These are phyloP conservation scores for Suhomyces tanzawaensis DNA, from an alignment of 805 yeast species.

Conservation along the genomic window DNA sequence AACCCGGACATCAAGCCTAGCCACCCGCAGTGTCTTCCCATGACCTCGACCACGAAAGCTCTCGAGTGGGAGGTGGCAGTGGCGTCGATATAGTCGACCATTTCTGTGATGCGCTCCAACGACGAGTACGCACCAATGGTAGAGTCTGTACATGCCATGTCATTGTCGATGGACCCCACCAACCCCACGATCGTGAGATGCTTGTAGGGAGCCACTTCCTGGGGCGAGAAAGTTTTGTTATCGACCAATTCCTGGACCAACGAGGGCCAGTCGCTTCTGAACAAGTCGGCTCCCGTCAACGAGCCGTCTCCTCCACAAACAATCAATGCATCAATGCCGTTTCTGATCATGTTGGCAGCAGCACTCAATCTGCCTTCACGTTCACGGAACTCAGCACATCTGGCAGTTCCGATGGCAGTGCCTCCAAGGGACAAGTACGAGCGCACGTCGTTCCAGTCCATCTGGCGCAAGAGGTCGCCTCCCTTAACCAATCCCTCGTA, in stretches of 20 bases:
- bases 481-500: slow-evolving; percentile 91
- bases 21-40: slow-evolving; percentile 99
- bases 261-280: slow-evolving; percentile 93
- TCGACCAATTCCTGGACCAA: slow-evolving; percentile 68
- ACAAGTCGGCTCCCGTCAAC: slow-evolving; percentile 93
- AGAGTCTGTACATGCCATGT: slow-evolving; percentile 95
- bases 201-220: slow-evolving; percentile 59
- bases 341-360: slow-evolving; percentile 76
- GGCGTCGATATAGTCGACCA: slow-evolving; percentile 95
- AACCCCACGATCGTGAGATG: slow-evolving; percentile 86
- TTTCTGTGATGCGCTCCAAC: slow-evolving; percentile 85
- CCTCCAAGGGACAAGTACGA: slow-evolving; percentile 94
- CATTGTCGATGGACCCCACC: slow-evolving; percentile 97
- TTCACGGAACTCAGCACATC: slow-evolving; percentile 83
- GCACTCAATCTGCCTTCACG: slow-evolving; percentile 80
- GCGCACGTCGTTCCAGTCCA: slow-evolving; percentile 93
- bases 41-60: slow-evolving; percentile 96
- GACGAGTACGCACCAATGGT: slow-evolving; percentile 97
- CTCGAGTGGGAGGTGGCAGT: slow-evolving; percentile 96
- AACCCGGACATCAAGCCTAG: slow-evolving; percentile 96
- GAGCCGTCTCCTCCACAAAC: slow-evolving; percentile 99
- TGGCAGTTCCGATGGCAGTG: slow-evolving; percentile 93
- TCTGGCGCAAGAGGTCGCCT: slow-evolving; percentile 68
- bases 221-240: slow-evolving; percentile 54
- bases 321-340: slow-evolving; percentile 91